Evolutionary conservation across 2,329 filamentous ascomycete genomes (phyloP).

Genomic region (Fusarium incarnatum): DNA sequence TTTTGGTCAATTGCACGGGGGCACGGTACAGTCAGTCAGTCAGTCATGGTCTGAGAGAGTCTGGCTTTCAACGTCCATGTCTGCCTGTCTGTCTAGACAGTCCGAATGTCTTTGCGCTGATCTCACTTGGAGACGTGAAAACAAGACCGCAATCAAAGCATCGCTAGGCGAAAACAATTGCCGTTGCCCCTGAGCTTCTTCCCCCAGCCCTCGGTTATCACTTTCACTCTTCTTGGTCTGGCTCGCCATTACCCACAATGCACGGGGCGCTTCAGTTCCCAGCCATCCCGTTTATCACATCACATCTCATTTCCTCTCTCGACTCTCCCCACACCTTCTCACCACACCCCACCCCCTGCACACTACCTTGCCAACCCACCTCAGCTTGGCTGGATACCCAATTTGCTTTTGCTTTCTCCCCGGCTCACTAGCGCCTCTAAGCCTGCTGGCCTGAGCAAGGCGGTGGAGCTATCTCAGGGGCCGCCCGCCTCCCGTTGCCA

Average conservation of each 20-base stretch:
- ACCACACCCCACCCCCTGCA: slow-evolving; percentile 35
- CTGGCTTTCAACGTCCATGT: background rate
- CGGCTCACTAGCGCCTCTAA: slow-evolving; percentile 34
- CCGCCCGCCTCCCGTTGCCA: slow-evolving; percentile 45
- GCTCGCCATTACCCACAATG: slow-evolving; percentile 37
- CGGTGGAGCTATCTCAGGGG: slow-evolving; percentile 45
- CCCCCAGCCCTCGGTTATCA: slow-evolving; percentile 10
- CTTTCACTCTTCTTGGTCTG: slow-evolving; percentile 28
- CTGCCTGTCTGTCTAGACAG: background rate
- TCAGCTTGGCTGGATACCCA: slow-evolving; percentile 43
- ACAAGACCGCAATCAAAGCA: slow-evolving; percentile 25
- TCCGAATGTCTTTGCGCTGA: slow-evolving; percentile 10
- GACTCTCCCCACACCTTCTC: slow-evolving; percentile 17
- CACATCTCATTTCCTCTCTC: slow-evolving; percentile 24
- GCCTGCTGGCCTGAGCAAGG: slow-evolving; percentile 44
- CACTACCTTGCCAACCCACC: slow-evolving; percentile 32
- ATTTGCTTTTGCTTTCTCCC: slow-evolving; percentile 44
- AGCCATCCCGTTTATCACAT: slow-evolving; percentile 42
- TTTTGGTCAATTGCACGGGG: slow-evolving; percentile 4
- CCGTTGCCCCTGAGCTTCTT: slow-evolving; percentile 34
- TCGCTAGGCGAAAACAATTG: slow-evolving; percentile 22
- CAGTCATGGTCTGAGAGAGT: slow-evolving; percentile 2
- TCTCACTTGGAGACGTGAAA: slow-evolving; percentile 21
- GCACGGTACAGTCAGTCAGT: background rate
- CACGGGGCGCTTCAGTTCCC: slow-evolving; percentile 41